A percentile compares a stretch with the other conserved stretches of the same genome.
Conservation (phyloP, 805 yeast species). For the Ascoidea tarda region DNA sequence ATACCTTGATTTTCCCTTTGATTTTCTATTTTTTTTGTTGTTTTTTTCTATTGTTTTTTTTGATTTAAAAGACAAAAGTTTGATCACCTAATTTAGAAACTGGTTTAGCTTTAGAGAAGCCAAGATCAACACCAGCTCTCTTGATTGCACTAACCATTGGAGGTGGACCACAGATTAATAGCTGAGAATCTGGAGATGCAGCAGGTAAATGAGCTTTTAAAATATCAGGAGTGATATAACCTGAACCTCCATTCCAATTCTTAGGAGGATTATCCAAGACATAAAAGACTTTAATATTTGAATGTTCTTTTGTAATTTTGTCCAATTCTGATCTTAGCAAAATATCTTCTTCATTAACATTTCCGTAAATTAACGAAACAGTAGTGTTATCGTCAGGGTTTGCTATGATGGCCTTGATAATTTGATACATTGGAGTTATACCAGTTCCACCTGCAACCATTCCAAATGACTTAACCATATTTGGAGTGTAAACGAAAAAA, state of each 20-base stretch:
- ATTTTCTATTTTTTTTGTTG: too few relatives aligned
- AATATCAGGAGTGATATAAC: constrained; percentile 69
- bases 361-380: constrained; percentile 67
- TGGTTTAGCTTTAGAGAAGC: constrained; percentile 75
- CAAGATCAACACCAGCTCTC: constrained; percentile 53
- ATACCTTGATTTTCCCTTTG: too few relatives aligned
- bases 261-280: constrained; percentile 60
- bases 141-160: constrained; percentile 81
- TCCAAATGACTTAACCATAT: constrained; percentile 56
- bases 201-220: constrained; percentile 50
- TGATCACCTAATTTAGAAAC: constrained; percentile 84
- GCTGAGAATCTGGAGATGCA: constrained; percentile 44
- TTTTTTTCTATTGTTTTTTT: too few relatives aligned
- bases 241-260: constrained; percentile 64
- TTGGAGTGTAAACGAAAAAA: constrained; percentile 67
- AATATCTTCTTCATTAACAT: constrained; percentile 68
- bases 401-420: constrained; percentile 64
- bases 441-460: constrained; percentile 98
- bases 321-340: constrained; percentile 72
- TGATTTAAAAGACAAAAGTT: constrained; percentile 61
- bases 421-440: constrained; percentile 91
- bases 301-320: constrained; percentile 37
- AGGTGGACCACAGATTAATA: constrained; percentile 89
- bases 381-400: constrained; percentile 72
- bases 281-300: constrained; percentile 55